These are phyloP conservation scores for Candida easanensis DNA, from an alignment of 805 yeast genomes.

Conservation along the genomic window DNA sequence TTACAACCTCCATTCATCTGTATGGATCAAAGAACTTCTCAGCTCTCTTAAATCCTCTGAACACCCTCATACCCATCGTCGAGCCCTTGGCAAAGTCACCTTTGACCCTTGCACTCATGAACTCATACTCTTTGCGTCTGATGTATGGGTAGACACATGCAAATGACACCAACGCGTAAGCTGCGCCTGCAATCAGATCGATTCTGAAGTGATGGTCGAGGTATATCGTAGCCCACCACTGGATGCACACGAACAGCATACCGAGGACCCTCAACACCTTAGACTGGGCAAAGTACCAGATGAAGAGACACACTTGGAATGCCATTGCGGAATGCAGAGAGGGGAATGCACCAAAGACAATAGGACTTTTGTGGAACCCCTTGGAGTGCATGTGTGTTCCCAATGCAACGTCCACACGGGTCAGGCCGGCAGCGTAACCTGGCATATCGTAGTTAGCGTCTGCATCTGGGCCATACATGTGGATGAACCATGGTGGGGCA, in stretches of 20 bases:
- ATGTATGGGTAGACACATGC: conserved; percentile 36
- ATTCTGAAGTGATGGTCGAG: conserved; percentile 71
- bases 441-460: conserved; percentile 58
- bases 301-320: conserved; percentile 37
- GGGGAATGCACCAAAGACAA: conserved; percentile 66
- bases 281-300: conserved; percentile 41
- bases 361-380: conserved; percentile 66
- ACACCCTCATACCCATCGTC: conserved; percentile 67
- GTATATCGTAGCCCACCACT: conserved; percentile 77
- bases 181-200: conserved; percentile 54
- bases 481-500: conserved; percentile 76
- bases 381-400: conserved; percentile 58
- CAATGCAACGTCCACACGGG: conserved; percentile 59
- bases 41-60: conserved; percentile 40
- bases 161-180: conserved; percentile 48
- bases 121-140: conserved; percentile 31
- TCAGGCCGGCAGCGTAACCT: conserved; percentile 71
- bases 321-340: conserved; percentile 69
- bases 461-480: conserved; percentile 53
- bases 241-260: conserved; percentile 45
- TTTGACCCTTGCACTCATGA: conserved; percentile 32
- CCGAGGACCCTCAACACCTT: conserved; percentile 30
- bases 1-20: conserved; percentile 16
- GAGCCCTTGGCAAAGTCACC: conserved; percentile 40
- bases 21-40: conserved; percentile 56